Percentiles rank a stretch among this genome's conserved stretches.
These are phyloP conservation scores for Medicago lupulina DNA, from an alignment of 306 rosid genomes.

Conservation along the genomic window DNA sequence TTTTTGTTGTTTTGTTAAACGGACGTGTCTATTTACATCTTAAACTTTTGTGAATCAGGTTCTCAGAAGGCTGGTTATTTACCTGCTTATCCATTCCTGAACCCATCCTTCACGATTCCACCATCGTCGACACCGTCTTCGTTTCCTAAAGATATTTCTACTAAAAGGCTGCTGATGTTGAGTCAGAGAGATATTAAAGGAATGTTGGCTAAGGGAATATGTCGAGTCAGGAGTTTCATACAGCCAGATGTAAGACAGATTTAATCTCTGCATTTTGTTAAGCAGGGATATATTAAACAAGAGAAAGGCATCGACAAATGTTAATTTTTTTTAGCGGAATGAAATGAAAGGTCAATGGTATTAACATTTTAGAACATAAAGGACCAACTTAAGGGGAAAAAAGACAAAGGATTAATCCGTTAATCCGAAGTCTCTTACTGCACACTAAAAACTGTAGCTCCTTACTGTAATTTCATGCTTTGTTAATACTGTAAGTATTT, in stretches of 20 bases:
- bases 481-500: neutral
- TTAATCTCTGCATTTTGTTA: conserved; percentile 35
- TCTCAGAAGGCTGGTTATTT: conserved; percentile 74
- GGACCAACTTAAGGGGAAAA: neutral
- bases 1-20: conserved; percentile 28
- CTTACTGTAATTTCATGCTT: conserved; percentile 3
- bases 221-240: conserved; percentile 28
- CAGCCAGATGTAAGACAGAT: conserved; percentile 60
- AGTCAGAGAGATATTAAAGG: conserved; percentile 58
- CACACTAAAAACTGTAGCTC: neutral
- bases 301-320: neutral
- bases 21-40: conserved; percentile 38
- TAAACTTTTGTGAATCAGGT: conserved; percentile 63
- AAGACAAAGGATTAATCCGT: neutral
- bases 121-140: conserved; percentile 38
- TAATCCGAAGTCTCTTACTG: neutral
- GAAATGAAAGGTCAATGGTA: neutral
- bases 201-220: conserved; percentile 90
- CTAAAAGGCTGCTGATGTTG: conserved; percentile 52
- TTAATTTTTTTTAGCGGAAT: too few relatives aligned
- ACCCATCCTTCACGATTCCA: conserved; percentile 43
- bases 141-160: conserved; percentile 44
- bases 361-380: neutral
- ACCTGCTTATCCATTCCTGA: conserved; percentile 65
- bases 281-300: conserved; percentile 6